phyloP scores from a whole-genome alignment of 2,329 filamentous ascomycete species.

The Zelopaecilomyces penicillatus region DNA sequence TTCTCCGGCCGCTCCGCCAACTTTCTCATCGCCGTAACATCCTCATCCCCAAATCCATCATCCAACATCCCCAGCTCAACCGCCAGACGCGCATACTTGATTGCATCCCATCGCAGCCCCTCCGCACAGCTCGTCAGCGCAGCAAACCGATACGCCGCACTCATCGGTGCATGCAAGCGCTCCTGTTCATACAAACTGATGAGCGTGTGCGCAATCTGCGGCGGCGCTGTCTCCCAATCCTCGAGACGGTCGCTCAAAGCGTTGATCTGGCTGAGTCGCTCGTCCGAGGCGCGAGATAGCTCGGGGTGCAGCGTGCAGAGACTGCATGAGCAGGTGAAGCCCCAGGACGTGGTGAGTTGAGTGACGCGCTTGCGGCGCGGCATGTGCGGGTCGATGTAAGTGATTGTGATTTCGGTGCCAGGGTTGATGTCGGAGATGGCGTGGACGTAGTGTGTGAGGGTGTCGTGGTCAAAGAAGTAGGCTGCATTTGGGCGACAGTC shows the following conservation, averaged over 20 bases:
- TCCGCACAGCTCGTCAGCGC: constrained; percentile 31
- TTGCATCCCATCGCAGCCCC: constrained; percentile 31
- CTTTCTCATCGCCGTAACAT: background rate
- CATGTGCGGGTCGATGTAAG: constrained; percentile 31
- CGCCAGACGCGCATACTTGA: constrained; percentile 29
- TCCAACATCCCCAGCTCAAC: constrained; percentile 25
- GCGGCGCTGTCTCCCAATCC: constrained; percentile 11
- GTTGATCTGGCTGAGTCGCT: constrained; percentile 27
- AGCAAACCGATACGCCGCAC: constrained; percentile 29
- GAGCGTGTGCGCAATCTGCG: constrained; percentile 30
- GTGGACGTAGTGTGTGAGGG: constrained; percentile 30
- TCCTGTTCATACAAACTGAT: constrained; percentile 33
- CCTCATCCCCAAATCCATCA: constrained; percentile 2
- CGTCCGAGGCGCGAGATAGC: constrained; percentile 26
- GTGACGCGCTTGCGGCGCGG: constrained; percentile 16
- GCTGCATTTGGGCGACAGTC: constrained; percentile 37
- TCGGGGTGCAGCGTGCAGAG: constrained; percentile 23
- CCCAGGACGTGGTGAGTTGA: constrained; percentile 27
- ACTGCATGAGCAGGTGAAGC: constrained; percentile 33
- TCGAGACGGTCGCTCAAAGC: background rate
- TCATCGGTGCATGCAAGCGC: constrained; percentile 23
- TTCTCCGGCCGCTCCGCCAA: constrained; percentile 6
- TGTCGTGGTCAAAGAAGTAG: constrained; percentile 31
- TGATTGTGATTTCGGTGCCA: constrained; percentile 36
- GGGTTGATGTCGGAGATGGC: constrained; percentile 30